These are phyloP conservation scores for Cavenderia fasciculata DNA, from an alignment of 78 protist species.

Conservation along the genomic window DNA sequence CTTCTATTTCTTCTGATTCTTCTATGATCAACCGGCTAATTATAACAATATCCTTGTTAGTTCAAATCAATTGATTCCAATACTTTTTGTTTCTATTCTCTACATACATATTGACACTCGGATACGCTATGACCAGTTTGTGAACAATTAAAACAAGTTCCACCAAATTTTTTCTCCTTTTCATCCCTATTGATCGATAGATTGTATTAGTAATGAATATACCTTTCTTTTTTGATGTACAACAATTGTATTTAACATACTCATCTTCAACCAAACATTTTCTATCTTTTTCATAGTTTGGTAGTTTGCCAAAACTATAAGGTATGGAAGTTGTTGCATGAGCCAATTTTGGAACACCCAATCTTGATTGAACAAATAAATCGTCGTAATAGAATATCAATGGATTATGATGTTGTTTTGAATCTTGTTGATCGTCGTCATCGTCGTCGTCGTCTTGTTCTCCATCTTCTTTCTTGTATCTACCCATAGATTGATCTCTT, in stretches of 20 bases:
- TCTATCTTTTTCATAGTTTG: conserved; percentile 1
- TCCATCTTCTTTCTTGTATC: not conserved
- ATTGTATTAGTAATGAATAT: not conserved
- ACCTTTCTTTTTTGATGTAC: not conserved
- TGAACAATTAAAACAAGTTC: conserved; percentile 41
- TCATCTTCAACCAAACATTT: not conserved
- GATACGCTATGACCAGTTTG: conserved; percentile 21
- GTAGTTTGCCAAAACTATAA: conserved; percentile 16
- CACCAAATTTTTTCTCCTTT: not conserved
- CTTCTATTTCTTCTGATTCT: conserved; percentile 17
- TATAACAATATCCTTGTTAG: not conserved
- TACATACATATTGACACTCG: conserved; percentile 10
- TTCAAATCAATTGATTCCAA: not conserved
- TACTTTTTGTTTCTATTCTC: not conserved
- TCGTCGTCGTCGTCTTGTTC: not conserved
- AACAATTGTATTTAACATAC: not conserved
- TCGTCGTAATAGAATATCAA: conserved; percentile 13
- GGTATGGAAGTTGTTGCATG: conserved; percentile 14
- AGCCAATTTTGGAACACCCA: not conserved
- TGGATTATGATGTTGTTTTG: not conserved
- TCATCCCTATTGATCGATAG: not conserved
- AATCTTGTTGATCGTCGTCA: not conserved
- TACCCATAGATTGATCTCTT: too few species aligned
- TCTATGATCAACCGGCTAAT: not conserved
- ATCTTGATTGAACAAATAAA: not conserved